Conservation (phyloP, 768 basidiomycete species). For the Panus rudis region DNA sequence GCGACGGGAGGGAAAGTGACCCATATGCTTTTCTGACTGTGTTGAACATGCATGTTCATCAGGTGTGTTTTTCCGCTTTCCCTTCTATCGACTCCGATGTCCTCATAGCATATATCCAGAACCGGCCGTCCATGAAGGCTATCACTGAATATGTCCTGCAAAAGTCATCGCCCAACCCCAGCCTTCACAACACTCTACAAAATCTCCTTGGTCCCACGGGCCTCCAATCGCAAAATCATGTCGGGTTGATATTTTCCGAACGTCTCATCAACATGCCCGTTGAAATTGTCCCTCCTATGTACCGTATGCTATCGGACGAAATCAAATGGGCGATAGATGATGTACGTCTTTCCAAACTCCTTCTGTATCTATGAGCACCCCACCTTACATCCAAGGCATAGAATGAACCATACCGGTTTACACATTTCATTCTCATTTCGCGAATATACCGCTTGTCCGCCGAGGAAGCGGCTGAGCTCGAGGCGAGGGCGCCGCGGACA, state of each 20-base stretch:
- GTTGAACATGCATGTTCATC: constrained; percentile 67
- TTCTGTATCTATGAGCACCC: neutral
- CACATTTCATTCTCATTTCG: constrained; percentile 70
- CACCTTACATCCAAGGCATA: constrained; percentile 10
- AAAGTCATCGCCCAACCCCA: constrained; percentile 43
- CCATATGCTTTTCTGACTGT: constrained; percentile 86
- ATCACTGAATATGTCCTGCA: constrained; percentile 64
- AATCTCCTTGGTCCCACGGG: constrained; percentile 35
- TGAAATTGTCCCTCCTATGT: constrained; percentile 89
- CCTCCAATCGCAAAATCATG: constrained; percentile 38
- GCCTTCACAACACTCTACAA: constrained; percentile 48
- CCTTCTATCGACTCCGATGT: neutral
- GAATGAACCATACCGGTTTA: constrained; percentile 64
- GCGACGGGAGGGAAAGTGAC: constrained; percentile 84
- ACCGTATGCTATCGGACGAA: constrained; percentile 81
- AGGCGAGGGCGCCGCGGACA: constrained; percentile 28
- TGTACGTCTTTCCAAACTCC: constrained; percentile 37
- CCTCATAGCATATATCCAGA: constrained; percentile 33
- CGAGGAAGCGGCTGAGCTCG: constrained; percentile 57
- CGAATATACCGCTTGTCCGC: constrained; percentile 69
- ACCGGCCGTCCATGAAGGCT: constrained; percentile 62
- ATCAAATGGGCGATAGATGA: constrained; percentile 64
- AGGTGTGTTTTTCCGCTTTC: constrained; percentile 31
- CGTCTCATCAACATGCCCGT: constrained; percentile 94
- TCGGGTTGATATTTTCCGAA: constrained; percentile 84